Percentiles rank a stretch among this genome's conserved stretches.
Conservation (phyloP, 805 yeast genomes). For the Kuraishia hungarica region DNA sequence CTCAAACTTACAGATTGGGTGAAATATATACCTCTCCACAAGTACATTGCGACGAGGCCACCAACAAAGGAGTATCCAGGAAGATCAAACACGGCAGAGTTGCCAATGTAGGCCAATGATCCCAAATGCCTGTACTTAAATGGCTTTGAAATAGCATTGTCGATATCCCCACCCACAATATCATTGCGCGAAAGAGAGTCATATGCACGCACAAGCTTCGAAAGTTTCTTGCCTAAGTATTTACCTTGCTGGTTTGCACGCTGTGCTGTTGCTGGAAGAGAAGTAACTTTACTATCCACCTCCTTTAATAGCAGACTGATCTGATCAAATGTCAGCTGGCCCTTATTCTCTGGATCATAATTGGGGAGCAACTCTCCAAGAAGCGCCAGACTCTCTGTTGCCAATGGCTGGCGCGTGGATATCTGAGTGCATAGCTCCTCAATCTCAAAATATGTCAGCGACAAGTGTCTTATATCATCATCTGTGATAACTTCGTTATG, state of each 20-base stretch:
- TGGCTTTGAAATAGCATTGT: constrained; percentile 46
- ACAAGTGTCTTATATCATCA: constrained; percentile 40
- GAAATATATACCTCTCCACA: constrained; percentile 67
- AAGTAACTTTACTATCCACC: constrained; percentile 54
- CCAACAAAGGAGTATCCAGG: constrained; percentile 55
- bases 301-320: constrained; percentile 40
- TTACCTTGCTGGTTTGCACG: constrained; percentile 66
- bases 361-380: constrained; percentile 43
- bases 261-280: constrained; percentile 70
- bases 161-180: constrained; percentile 44
- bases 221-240: constrained; percentile 53
- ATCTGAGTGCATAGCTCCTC: constrained; percentile 38
- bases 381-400: constrained; percentile 44
- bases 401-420: constrained; percentile 45
- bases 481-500: constrained; percentile 30
- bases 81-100: constrained; percentile 61
- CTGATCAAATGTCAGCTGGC: constrained; percentile 44
- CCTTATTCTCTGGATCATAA: constrained; percentile 38
- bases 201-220: constrained; percentile 38
- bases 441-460: constrained; percentile 39
- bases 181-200: constrained; percentile 34
- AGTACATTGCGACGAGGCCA: constrained; percentile 61
- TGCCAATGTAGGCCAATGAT: constrained; percentile 60
- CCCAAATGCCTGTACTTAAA: constrained; percentile 60
- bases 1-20: constrained; percentile 59